Evolutionary conservation across 176 grass and related monocot species (phyloP).

Genomic region (Carex scoparia): DNA sequence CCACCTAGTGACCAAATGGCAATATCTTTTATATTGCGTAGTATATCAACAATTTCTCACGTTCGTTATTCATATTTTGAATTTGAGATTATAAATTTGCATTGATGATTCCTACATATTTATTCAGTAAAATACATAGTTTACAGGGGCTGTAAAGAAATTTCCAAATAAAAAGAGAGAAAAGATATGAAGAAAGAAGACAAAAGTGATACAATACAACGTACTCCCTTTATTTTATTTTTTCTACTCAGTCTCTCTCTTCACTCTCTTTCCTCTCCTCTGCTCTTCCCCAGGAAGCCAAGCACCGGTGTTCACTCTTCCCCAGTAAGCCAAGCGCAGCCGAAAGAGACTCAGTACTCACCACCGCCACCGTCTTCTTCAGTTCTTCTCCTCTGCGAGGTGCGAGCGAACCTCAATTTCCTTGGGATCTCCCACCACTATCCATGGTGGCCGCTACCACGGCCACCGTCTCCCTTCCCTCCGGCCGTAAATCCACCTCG

Average conservation of each 20-base stretch:
- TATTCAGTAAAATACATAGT: neutral
- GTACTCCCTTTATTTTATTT: neutral
- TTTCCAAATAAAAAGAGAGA: neutral
- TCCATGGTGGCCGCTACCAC: constrained; percentile 25
- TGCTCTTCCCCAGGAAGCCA: constrained; percentile 23
- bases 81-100: no score
- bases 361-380: neutral
- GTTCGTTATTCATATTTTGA: no score
- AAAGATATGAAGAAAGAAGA: neutral
- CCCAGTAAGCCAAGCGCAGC: neutral
- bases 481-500: constrained; percentile 14
- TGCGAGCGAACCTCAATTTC: neutral
- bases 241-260: constrained; percentile 16
- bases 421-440: neutral
- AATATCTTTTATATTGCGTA: no score
- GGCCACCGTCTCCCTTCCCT: constrained; percentile 1
- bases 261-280: neutral
- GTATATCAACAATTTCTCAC: no score
- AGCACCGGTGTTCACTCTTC: neutral
- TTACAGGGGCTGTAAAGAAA: neutral
- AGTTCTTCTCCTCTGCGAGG: neutral
- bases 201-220: neutral
- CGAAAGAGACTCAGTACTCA: constrained; percentile 16
- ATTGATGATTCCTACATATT: no score
- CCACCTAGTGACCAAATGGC: no score